Base-by-base conservation (phyloP, 495 filamentous ascomycete species). In the Aspergillus cavernicola region DNA sequence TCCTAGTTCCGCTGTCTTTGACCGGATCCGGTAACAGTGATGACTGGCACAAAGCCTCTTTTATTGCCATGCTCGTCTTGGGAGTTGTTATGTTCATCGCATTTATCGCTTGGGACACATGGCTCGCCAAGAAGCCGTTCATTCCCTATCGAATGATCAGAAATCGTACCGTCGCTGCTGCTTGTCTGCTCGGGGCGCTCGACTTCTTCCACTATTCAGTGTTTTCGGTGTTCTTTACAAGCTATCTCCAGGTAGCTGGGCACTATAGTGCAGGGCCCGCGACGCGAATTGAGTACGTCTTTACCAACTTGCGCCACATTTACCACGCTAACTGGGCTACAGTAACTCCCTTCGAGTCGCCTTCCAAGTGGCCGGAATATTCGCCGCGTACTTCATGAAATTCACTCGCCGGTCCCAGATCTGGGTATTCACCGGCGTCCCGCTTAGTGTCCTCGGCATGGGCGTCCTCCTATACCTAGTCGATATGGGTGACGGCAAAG, bases 91-190 rank as follows among this genome's bases (percentile, higher is more conserved):
- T 91, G 9, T 69, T 92, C 6, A 67, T 79, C 26, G 41, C 70
- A 50, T 59, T 63, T 33, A 88, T 92, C 54, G 61, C 76, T 16
- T 72, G 62, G 31, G 72, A 93, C 60, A 63, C 86, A 43, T 72
- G 79, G 68, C 77, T 78, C 60, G 81, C 81, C 0, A 79, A 88
- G 23, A 83, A 77, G 10, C 89, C 90, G 4, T 89, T 88, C 2
- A 72, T 93, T 2, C 88, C 87, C 8, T 77, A 80, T 6, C 78
- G 80, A 31, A 77, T 93, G 53, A 69, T 92, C 55, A 79, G 8
- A 1, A 48, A 88, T 55, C 81, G 86, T 23, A 85, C 71, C 37
- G 79, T 91, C 3, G 70, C 72, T 26, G 69, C 71, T 7, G 67
- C 73, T 0, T 65, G 62, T 37, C 37, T 60, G 4, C 52, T 65